Conservation (phyloP, 441 rosid species). For the Bruguiera hainesii region DNA sequence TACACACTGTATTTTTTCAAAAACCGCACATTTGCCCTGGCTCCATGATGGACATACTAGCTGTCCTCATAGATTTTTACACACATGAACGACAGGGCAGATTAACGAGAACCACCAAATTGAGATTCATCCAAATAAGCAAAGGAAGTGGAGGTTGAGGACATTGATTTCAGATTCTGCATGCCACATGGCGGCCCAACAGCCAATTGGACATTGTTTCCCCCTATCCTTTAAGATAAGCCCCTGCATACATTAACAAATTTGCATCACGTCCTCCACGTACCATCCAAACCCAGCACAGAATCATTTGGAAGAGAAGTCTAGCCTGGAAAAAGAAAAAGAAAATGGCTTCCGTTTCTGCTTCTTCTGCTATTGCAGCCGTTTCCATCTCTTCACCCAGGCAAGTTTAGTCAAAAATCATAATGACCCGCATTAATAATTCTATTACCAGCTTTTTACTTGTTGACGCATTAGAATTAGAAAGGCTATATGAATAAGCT, state of each 20-base stretch:
- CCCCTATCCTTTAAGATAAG: slow-evolving; percentile 63
- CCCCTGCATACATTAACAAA: slow-evolving; percentile 28
- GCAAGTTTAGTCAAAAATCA: slow-evolving; percentile 37
- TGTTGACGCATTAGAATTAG: no score
- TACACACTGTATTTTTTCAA: no score
- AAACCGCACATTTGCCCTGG: no score
- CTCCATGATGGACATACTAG: no score
- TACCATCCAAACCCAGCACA: not conserved
- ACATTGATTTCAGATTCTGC: slow-evolving; percentile 34
- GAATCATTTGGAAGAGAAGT: not conserved
- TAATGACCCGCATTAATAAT: not conserved
- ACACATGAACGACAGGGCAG: not conserved
- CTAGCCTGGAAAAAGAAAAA: slow-evolving; percentile 19
- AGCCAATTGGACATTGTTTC: slow-evolving; percentile 33
- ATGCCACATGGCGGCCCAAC: slow-evolving; percentile 43
- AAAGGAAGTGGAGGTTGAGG: slow-evolving; percentile 22
- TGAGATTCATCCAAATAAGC: slow-evolving; percentile 29
- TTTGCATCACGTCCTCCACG: slow-evolving; percentile 14
- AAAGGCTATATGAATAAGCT: no score
- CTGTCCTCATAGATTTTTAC: slow-evolving; percentile 11
- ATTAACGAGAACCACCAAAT: slow-evolving; percentile 36
- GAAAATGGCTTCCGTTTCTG: slow-evolving; percentile 79
- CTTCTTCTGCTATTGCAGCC: slow-evolving; percentile 78
- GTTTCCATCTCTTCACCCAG: slow-evolving; percentile 65
- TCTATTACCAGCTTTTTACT: not conserved